Base-by-base conservation (phyloP, 352 stramenopile genomes). In the Pythium sukuiense region DNA sequence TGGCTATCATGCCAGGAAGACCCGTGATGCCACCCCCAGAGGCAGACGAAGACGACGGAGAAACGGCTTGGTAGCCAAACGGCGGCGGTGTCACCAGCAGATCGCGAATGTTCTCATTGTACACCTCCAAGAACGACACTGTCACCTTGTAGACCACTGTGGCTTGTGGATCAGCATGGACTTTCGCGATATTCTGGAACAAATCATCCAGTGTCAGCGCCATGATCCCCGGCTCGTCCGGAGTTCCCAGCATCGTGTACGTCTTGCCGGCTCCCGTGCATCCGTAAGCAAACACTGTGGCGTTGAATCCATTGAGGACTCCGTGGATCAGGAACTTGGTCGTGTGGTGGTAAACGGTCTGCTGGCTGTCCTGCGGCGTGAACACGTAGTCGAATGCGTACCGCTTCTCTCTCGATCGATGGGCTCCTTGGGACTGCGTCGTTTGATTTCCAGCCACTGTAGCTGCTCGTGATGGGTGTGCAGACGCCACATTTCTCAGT, bases 91-190 rank as follows among this genome's bases (percentile, higher is more conserved):
- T 72, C 20, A 59, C 74, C 9, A 97, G 71, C 43, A 97, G 63
- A 70, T 98, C 93, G 4, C 88, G 80, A 57, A 98, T 98, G 64
- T 95, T 97, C 65, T 98, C 92, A 56, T 98, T 98, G 84, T 98
- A 98, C 29, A 97, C 85, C 60, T 97, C 90, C 5, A 97, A 70
- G 60, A 96, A 97, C 7, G 89, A 97, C 11, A 97, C 88, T 11
- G 71, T 86, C 4, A 96, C 87, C 29, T 83, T 77, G 62, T 90
- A 95, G 29, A 58, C 59, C 37, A 86, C 79, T 20, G 33, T 70
- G 2, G 65, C 57, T 11, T 72, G 57, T 8, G 64, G 63, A 29
- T 81, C 64, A 5, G 46, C 49, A 14, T 83, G 68, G 60, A 77
- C 77, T 4, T 63, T 73, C 37, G 77, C 61, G 52, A 93, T 90